A percentile compares a stretch with the other conserved stretches of the same genome.
These are phyloP conservation scores for Colletotrichum navitas DNA, from an alignment of 2,329 filamentous ascomycete genomes.

Conservation along the genomic window DNA sequence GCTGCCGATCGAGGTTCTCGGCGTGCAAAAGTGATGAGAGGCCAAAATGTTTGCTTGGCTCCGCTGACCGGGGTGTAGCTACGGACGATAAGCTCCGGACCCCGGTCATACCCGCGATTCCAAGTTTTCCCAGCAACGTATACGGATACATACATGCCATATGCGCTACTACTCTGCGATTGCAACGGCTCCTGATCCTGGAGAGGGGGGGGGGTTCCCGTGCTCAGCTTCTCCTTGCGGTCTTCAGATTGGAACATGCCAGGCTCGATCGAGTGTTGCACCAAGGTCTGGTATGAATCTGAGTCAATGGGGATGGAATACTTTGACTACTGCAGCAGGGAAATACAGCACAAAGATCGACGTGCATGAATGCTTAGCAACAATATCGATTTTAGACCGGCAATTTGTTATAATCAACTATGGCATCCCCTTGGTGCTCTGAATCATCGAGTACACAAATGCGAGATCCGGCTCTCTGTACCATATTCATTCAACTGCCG, in stretches of 20 bases:
- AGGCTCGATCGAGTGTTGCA: background rate
- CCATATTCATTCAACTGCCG: background rate
- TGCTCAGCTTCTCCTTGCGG: background rate
- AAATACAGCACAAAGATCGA: background rate
- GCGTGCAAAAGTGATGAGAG: background rate
- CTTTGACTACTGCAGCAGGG: background rate
- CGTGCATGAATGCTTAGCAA: background rate
- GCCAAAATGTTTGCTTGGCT: background rate
- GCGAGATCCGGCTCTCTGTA: background rate
- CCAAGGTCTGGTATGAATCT: background rate
- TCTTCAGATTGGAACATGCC: background rate
- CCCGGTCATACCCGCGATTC: background rate
- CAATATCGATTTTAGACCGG: background rate
- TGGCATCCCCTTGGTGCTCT: background rate
- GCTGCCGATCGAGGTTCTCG: background rate
- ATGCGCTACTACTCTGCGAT: background rate
- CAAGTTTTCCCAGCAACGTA: background rate
- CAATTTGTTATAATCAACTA: slow-evolving; percentile 4
- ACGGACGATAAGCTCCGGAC: slow-evolving; percentile 35
- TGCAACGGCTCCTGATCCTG: background rate
- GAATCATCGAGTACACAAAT: background rate
- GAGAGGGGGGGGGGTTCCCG: background rate
- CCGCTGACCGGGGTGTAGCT: background rate
- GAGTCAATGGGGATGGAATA: background rate
- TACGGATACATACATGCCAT: background rate